Base-by-base conservation (phyloP, 2,329 filamentous ascomycete genomes). In the Colletotrichum tanaceti region DNA sequence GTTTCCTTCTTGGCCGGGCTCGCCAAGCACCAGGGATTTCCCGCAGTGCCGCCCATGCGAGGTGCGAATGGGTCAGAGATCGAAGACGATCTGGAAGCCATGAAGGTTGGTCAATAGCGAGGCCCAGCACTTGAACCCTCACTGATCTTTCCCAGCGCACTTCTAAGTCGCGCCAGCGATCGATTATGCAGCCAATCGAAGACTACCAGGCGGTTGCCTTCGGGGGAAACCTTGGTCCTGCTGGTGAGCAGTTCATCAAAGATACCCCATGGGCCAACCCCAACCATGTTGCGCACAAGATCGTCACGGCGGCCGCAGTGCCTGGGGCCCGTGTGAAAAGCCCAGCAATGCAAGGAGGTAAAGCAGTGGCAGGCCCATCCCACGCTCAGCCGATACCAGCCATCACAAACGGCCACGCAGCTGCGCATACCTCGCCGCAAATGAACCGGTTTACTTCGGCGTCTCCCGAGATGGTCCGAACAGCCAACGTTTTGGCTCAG, bases 11-110 rank as follows among this genome's bases (percentile, higher is more conserved):
- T 99, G 65, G 91, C 94, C 6, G 95, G 95, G 44, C 86, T 98
- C 59, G 94, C 95, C 43, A 98, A 98, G 80, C 94, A 98, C 77
- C 90, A 97, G 75, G 96, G 96, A 28, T 99, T 99, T 80, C 96
- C 96, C 43, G 94, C 95, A 39, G 96, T 94, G n/a, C 96, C 96
- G 22, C 86, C 92, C 41, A 91, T 99, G 80, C 85, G 85, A 66
- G 87, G 92, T 49, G 92, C 93, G 32, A 90, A 91, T 44, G 79
- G 86, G 24, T 83, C 87, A 13, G 93, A 98, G 75, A 81, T 96
- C 54, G 93, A 97, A 63, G 91, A 95, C 58, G 96, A 99, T 80
- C 84, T 98, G 71, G 90, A 92, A 77, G 91, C 91, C 73, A 98
- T 99, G 85, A 91, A 92, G 76, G 94, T 98, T 60, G 49, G 66